Evolutionary conservation across 2,329 filamentous ascomycete genomes (phyloP).

Genomic region (Gnomoniopsis sp.): DNA sequence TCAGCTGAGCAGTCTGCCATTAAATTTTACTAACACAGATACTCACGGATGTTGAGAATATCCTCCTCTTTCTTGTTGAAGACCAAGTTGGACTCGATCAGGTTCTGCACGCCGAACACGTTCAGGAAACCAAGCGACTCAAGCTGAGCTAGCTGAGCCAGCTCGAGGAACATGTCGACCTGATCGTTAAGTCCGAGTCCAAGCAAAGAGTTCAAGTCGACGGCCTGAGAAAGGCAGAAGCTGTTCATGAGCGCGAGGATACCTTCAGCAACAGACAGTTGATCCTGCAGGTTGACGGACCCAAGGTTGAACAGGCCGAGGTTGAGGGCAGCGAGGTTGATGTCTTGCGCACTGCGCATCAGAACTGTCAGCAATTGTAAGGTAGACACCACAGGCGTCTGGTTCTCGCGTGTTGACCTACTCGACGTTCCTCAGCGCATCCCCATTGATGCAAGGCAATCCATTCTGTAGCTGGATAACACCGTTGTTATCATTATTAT

Average conservation of each 20-base stretch:
- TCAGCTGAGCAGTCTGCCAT: conserved; percentile 6
- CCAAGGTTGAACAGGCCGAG: conserved; percentile 24
- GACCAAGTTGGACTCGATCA: conserved; percentile 26
- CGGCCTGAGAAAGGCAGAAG: conserved; percentile 26
- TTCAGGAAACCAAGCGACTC: conserved; percentile 27
- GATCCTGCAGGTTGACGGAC: conserved; percentile 27
- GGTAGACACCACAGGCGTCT: not conserved
- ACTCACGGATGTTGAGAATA: conserved; percentile 22
- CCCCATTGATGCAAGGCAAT: conserved; percentile 4
- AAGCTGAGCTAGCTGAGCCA: conserved; percentile 30
- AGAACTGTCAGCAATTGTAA: not conserved
- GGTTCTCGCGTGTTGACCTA: not conserved
- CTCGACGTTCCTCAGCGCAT: conserved; percentile 9
- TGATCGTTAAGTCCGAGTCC: conserved; percentile 24
- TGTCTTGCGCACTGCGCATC: not conserved
- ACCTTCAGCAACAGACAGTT: conserved; percentile 26
- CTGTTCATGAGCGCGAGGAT: conserved; percentile 27
- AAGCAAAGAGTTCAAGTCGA: conserved; percentile 24
- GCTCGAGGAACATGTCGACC: conserved; percentile 30
- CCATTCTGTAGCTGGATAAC: conserved; percentile 6
- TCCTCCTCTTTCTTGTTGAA: conserved; percentile 16
- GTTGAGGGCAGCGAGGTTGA: conserved; percentile 8
- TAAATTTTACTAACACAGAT: not conserved
- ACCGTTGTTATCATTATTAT: not conserved
- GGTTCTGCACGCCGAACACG: conserved; percentile 24